Conservation (phyloP, 2,329 filamentous ascomycete species). For the Claviceps pazoutovae region DNA sequence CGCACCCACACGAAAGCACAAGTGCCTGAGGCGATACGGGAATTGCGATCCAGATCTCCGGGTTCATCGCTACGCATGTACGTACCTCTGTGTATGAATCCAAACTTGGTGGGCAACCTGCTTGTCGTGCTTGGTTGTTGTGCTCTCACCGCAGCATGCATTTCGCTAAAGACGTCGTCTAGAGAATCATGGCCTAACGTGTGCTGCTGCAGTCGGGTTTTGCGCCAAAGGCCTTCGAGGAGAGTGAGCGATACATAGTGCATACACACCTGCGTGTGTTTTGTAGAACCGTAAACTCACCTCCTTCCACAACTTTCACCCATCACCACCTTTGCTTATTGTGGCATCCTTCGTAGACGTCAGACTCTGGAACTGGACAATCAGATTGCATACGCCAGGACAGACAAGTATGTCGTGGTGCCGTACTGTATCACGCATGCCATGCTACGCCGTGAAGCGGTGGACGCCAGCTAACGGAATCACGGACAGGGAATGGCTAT, state of each 20-base stretch:
- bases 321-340: background rate
- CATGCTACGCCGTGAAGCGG: background rate
- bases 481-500: background rate
- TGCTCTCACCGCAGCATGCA: background rate
- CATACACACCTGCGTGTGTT: too few species aligned
- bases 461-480: background rate
- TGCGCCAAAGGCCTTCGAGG: background rate
- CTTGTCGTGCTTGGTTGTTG: background rate
- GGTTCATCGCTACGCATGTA: background rate
- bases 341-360: background rate
- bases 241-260: background rate
- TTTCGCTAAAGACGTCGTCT: background rate
- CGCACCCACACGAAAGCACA: background rate
- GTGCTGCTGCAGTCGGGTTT: background rate
- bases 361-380: background rate
- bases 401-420: background rate
- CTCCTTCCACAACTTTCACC: background rate
- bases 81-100: background rate
- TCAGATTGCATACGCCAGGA: background rate
- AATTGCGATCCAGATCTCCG: constrained; percentile 5
- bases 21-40: background rate
- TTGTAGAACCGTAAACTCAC: background rate
- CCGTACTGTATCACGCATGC: background rate
- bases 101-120: background rate
- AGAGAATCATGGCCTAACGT: background rate